These are phyloP conservation scores for Pseudocercospora fuligena DNA, from an alignment of 2,329 filamentous ascomycete genomes.

Conservation along the genomic window DNA sequence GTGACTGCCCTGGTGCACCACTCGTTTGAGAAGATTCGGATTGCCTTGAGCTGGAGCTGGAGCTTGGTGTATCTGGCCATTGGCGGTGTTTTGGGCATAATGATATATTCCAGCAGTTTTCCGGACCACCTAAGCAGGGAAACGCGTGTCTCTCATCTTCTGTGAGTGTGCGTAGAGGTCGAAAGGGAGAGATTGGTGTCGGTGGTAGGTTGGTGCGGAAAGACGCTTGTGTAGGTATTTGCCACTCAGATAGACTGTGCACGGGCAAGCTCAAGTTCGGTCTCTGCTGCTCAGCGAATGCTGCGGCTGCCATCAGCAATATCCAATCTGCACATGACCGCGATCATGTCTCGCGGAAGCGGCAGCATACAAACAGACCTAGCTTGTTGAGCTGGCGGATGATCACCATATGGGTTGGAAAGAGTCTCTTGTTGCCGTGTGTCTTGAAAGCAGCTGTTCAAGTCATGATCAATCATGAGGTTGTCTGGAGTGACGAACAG, in stretches of 20 bases:
- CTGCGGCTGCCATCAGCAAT: background rate
- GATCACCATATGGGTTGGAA: background rate
- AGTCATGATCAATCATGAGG: slow-evolving; percentile 27
- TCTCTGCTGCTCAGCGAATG: slow-evolving; percentile 11
- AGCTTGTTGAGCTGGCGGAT: slow-evolving; percentile 2
- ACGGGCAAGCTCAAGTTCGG: slow-evolving; percentile 19
- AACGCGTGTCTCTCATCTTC: slow-evolving; percentile 29
- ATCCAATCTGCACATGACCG: background rate
- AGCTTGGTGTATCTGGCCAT: slow-evolving; percentile 8
- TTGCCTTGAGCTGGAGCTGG: background rate
- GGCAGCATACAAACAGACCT: slow-evolving; percentile 16
- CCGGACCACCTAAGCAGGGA: slow-evolving; percentile 22
- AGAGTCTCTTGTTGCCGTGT: slow-evolving; percentile 14
- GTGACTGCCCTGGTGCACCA: background rate
- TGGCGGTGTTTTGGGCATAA: slow-evolving; percentile 28
- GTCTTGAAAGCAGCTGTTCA: slow-evolving; percentile 15
- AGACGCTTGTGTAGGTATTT: slow-evolving; percentile 15
- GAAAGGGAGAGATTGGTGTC: slow-evolving; percentile 28
- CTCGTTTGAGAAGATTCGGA: slow-evolving; percentile 8
- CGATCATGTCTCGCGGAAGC: background rate
- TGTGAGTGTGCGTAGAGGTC: slow-evolving; percentile 18
- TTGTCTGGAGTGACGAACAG: slow-evolving; percentile 28
- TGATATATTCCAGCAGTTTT: slow-evolving; percentile 29
- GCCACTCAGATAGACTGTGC: slow-evolving; percentile 15
- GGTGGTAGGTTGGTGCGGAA: slow-evolving; percentile 26